Evolutionary conservation across 1,284 basidiomycete species (phyloP), one percentile per base, ranked within the genome.

Genomic region (Tylopilus orsonianus): DNA sequence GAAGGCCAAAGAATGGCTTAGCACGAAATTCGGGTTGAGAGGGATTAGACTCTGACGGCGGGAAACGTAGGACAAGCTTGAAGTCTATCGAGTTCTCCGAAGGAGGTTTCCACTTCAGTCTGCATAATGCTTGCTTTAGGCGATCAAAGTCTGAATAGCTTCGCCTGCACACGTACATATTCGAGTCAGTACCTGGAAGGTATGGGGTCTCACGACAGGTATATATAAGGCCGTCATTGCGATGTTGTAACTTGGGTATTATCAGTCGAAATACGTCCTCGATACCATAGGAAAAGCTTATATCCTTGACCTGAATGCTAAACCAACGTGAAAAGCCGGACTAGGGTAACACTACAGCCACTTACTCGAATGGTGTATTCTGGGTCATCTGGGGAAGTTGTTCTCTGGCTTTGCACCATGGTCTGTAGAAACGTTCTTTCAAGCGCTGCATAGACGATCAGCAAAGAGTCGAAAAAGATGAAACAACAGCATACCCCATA

Each of bases 71-170:
- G 44, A 95, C 79, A 12, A 99, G 84, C 65, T 93, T 93, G 75
- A 99, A 99, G 69, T 99, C 97, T 62, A 99, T 90, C 4, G 93
- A 94, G 68, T 99, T 99, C 64, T 99, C 97, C 3, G 88, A 90
- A 3, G 97, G 94, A 1, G 96, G 95, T 70, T 99, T 99, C 97
- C 97, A 99, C 68, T 99, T 99, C 59, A 97, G 70, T 56, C 93
- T 97, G 64, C 26, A n/a, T 18, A 20, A 44, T 16, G 34, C 9
- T 30, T 43, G 16, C 36, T 41, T 46, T 32, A 23, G 43, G 26
- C 5, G 3, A 41, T 34, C 34, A 37, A 23, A 23, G 4, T 13
- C n/a, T 13, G n/a, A n/a, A 38, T 44, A n/a, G 46, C 46, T n/a
- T 39, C 27, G 46, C 19, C 13, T 71, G 93, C 90, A 97, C 92